Conservation (phyloP, 2,329 filamentous ascomycete genomes). For the Fusarium pseudocircinatum region DNA sequence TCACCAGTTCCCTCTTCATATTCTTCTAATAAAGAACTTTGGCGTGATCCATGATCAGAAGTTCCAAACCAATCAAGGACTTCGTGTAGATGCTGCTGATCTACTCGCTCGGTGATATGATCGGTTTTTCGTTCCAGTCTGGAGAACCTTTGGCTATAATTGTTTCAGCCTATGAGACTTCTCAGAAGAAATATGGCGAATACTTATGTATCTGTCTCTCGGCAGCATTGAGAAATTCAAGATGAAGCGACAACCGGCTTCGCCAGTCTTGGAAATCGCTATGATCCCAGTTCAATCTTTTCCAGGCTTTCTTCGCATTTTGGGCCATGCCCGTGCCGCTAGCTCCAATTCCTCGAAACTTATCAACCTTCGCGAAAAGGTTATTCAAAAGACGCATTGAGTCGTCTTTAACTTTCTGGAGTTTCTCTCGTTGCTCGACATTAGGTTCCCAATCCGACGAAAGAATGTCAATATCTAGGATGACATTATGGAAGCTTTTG, state of each 20-base stretch:
- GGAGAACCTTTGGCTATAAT: not conserved
- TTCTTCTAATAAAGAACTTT: not conserved
- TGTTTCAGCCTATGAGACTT: not conserved
- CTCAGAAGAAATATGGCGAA: accelerated
- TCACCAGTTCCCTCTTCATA: not conserved
- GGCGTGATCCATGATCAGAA: not conserved
- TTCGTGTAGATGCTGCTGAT: not conserved
- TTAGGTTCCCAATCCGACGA: not conserved
- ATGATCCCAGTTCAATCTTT: not conserved
- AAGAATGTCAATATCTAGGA: not conserved
- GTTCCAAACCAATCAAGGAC: not conserved
- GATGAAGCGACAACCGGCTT: not conserved
- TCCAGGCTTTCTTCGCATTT: not conserved
- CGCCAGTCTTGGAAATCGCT: not conserved
- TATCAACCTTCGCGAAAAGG: not conserved
- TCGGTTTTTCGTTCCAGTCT: not conserved
- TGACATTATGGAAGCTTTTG: not conserved
- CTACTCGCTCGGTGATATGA: not conserved
- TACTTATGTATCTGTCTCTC: not conserved
- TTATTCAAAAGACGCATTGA: not conserved
- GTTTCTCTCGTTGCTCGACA: not conserved
- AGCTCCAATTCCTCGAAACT: not conserved
- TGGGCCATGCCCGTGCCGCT: not conserved
- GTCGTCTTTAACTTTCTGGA: not conserved
- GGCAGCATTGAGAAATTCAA: not conserved